Evolutionary conservation across 164 flowering plant species (phyloP).

Genomic region (Magnolia sinica): DNA sequence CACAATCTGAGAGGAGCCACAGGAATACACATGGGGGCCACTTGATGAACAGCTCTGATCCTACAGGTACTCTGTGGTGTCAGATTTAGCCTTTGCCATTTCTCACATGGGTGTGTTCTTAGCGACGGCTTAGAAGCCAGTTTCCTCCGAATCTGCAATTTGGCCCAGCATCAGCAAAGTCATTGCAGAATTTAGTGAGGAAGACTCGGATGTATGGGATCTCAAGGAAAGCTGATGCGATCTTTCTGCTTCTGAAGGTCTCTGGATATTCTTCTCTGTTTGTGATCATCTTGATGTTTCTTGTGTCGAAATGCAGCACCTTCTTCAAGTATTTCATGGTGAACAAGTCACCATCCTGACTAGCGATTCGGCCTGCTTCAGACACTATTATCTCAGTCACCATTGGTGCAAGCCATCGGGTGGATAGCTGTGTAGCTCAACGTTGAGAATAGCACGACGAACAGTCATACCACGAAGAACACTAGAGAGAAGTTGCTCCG

Average conservation of each 20-base stretch:
- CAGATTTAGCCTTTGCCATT: too few relatives aligned
- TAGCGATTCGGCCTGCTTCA: constrained; percentile 9
- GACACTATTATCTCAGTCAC: neutral
- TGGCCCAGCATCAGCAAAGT: neutral
- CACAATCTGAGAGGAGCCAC: neutral
- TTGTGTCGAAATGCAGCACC: constrained; percentile 8
- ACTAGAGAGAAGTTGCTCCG: constrained; percentile 19
- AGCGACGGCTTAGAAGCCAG: constrained; percentile 11
- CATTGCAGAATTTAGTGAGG: constrained; percentile 8
- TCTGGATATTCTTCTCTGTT: constrained; percentile 4
- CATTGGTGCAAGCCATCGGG: constrained; percentile 4
- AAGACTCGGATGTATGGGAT: constrained; percentile 8
- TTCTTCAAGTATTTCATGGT: constrained; percentile 10
- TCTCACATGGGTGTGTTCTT: too few relatives aligned
- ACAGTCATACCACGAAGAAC: constrained; percentile 22
- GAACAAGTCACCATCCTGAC: constrained; percentile 14
- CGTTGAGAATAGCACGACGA: constrained; percentile 18
- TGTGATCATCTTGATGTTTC: constrained; percentile 5
- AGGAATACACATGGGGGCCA: too few relatives aligned
- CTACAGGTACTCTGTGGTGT: neutral
- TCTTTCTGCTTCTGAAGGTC: neutral
- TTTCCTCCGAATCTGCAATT: constrained; percentile 18
- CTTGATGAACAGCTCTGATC: neutral
- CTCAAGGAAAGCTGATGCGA: constrained; percentile 18
- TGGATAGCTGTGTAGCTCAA: constrained; percentile 27